Evolutionary conservation across 192 early-diverging fungal genomes (phyloP), one percentile per base, ranked within the genome.

Genomic region (Coemansia sp.): DNA sequence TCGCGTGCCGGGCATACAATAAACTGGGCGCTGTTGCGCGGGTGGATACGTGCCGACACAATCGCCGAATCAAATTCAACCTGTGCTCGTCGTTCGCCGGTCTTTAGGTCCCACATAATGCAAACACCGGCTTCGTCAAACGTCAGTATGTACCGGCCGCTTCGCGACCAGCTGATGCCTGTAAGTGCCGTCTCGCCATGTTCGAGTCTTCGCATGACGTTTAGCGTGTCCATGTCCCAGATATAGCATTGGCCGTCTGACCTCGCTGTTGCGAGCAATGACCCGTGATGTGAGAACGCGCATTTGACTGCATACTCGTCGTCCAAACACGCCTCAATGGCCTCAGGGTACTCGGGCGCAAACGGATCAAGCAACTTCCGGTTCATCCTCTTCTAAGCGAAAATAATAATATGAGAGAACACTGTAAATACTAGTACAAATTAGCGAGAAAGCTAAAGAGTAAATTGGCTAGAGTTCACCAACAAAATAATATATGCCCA

Each of bases 141-240:
- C 1, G 95, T 92, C 39, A 97, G 73, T 5, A 98, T 64, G 77
- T 89, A 90, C 8, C 91, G 84, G 5, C 93, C 92, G 75, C 89
- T 89, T 10, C 88, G 77, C 19, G 90, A 89, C 95, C 95, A 97
- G 66, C 94, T 94, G 55, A 97, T 73, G 36, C 93, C 90, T 6
- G 89, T 86, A 5, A 98, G 81, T 21, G 85, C 73, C 11, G 84
- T 84, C n/a, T 93, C 89, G 77, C 96, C 92, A 9, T 94, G 93
- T 7, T 78, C 48, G 8, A 96, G 86, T 37, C 78, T 88, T 15
- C 90, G 84, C 34, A 88, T 80, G 21, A 95, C 77, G 27, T 88
- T 88, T n/a, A 89, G 86, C 4, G 94, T 93, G 62, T 94, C 92
- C 84, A 96, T 89, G 73, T 97, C 95, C 92, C 93, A 94, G 39